Conservation (phyloP, 1,284 basidiomycete genomes). For the Trichosporon sp. region DNA sequence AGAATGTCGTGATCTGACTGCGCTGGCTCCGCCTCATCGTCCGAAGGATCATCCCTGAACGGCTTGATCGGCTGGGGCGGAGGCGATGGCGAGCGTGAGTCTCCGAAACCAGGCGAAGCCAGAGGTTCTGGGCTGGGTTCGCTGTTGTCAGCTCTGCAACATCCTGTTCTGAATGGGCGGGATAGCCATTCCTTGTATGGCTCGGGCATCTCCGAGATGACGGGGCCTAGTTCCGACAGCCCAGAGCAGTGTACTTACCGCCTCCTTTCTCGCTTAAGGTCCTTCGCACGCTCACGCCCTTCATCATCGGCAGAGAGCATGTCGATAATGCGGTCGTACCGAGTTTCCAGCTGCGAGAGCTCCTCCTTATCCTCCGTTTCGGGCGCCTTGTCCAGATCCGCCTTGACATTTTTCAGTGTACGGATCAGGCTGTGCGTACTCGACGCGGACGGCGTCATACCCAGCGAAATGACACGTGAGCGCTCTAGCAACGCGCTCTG, state of each 20-base stretch:
- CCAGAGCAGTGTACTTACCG: conserved; percentile 21
- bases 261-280: conserved; percentile 23
- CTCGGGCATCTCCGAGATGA: not conserved
- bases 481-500: conserved; percentile 45
- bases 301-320: conserved; percentile 43
- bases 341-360: conserved; percentile 26
- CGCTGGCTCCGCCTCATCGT: conserved; percentile 22
- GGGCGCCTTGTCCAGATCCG: conserved; percentile 32
- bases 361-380: conserved; percentile 18
- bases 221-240: not conserved
- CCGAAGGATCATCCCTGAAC: conserved; percentile 39
- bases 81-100: not conserved
- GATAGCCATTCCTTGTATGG: not conserved
- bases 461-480: conserved; percentile 42
- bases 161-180: not conserved
- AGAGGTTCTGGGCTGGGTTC: not conserved
- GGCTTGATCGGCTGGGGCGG: conserved; percentile 16
- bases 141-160: not conserved
- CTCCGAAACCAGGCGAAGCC: not conserved
- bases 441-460: conserved; percentile 38
- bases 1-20: conserved; percentile 53
- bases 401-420: conserved; percentile 31
- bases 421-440: conserved; percentile 39
- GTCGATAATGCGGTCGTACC: conserved; percentile 41
- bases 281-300: conserved; percentile 36